phyloP scores from a whole-genome alignment of 352 stramenopile genomes.

The Phytophthora foliorum region DNA sequence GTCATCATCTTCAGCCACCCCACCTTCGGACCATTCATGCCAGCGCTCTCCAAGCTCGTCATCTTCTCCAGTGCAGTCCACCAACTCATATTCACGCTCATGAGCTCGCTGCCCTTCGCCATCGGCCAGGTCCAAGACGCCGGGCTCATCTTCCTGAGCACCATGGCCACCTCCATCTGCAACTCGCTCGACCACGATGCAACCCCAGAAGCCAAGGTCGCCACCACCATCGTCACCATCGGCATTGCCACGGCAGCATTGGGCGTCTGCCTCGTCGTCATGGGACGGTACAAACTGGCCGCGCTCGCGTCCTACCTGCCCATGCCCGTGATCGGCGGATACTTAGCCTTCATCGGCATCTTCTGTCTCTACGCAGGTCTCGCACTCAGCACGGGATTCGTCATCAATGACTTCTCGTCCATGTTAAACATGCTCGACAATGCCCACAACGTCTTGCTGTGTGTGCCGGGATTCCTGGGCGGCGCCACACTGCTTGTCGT shows the following conservation, averaged over 20 bases:
- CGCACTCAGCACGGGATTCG: constrained; percentile 86
- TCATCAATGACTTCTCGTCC: constrained; percentile 87
- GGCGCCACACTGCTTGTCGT: constrained; percentile 83
- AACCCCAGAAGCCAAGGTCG: constrained; percentile 78
- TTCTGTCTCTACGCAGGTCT: too few species aligned
- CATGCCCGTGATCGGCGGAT: constrained; percentile 97
- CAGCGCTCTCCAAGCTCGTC: constrained; percentile 95
- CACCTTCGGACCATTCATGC: constrained; percentile 87
- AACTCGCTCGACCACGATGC: constrained; percentile 67
- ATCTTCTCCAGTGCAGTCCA: constrained; percentile 96
- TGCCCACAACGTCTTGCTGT: constrained; percentile 75
- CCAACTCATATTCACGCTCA: constrained; percentile 85
- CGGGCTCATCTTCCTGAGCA: constrained; percentile 97
- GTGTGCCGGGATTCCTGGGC: constrained; percentile 80
- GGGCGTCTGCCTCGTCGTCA: constrained; percentile 92
- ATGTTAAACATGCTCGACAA: constrained; percentile 64
- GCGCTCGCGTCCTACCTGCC: constrained; percentile 96
- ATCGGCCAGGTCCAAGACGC: constrained; percentile 98
- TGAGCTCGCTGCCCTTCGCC: constrained; percentile 95
- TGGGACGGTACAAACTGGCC: constrained; percentile 94
- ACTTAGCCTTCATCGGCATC: constrained; percentile 97
- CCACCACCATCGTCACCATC: constrained; percentile 95
- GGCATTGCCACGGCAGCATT: constrained; percentile 91
- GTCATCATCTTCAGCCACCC: constrained; percentile 94
- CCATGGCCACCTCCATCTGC: constrained; percentile 93